Conservation (phyloP, 345 rosid genomes). For the Cardamine chenopodiifolia region DNA sequence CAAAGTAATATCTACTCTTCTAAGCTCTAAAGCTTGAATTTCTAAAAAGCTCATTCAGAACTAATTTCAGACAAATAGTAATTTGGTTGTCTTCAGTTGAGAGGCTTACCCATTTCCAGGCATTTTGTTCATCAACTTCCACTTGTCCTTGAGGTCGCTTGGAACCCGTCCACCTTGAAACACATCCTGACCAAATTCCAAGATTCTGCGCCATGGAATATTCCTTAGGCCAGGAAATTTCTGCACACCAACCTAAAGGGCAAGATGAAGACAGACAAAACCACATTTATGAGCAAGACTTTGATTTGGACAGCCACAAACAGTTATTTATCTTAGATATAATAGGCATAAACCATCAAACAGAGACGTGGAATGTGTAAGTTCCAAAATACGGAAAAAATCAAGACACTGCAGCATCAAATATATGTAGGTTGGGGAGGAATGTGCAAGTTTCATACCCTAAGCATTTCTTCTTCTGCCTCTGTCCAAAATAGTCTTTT, state of each 20-base stretch:
- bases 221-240: conserved; percentile 53
- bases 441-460: conserved; percentile 34
- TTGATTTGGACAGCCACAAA: not conserved
- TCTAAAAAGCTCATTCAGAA: conserved; percentile 6
- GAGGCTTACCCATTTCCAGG: conserved; percentile 16
- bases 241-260: conserved; percentile 61
- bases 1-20: not conserved
- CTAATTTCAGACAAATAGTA: not conserved
- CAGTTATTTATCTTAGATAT: not conserved
- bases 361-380: not conserved
- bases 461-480: conserved; percentile 41
- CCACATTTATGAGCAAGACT: not conserved
- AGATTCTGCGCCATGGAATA: conserved; percentile 77
- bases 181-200: conserved; percentile 62
- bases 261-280: not conserved
- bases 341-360: not conserved
- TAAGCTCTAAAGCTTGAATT: not conserved
- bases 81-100: conserved; percentile 17
- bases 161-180: conserved; percentile 61
- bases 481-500: conserved; percentile 34
- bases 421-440: not conserved
- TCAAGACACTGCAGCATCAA: not conserved
- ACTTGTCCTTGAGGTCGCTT: conserved; percentile 77
- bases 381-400: not conserved
- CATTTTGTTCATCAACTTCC: conserved; percentile 50